Evolutionary conservation across 2,329 filamentous ascomycete species (phyloP).

Genomic region (Penicillium decumbens): DNA sequence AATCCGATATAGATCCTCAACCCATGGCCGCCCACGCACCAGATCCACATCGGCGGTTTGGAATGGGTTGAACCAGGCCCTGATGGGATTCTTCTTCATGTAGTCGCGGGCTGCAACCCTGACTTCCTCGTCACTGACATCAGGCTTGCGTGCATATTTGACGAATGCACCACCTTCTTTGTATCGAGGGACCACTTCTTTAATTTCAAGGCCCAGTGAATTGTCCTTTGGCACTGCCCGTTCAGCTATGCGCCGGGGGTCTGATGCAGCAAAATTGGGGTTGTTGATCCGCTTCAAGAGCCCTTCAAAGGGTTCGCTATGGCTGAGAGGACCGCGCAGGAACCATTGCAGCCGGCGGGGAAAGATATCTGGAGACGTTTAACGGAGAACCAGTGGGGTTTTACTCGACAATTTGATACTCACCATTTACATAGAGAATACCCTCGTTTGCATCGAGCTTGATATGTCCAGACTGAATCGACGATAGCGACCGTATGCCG

Average conservation of each 20-base stretch:
- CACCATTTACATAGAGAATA: slow-evolving; percentile 86
- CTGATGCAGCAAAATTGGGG: slow-evolving; percentile 50
- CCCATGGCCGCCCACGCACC: slow-evolving; percentile 83
- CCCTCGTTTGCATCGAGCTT: slow-evolving; percentile 69
- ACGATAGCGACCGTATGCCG: slow-evolving; percentile 45
- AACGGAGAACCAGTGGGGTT: neutral
- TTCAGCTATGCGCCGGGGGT: slow-evolving; percentile 53
- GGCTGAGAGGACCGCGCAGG: slow-evolving; percentile 49
- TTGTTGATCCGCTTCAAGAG: slow-evolving; percentile 51
- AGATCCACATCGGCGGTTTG: slow-evolving; percentile 64
- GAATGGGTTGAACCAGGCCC: slow-evolving; percentile 87
- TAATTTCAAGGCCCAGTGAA: slow-evolving; percentile 61
- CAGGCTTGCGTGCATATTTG: slow-evolving; percentile 63
- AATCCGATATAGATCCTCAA: slow-evolving; percentile 83
- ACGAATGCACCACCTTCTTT: slow-evolving; percentile 93
- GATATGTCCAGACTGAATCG: slow-evolving; percentile 74
- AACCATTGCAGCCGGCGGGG: slow-evolving; percentile 69
- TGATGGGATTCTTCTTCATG: slow-evolving; percentile 66
- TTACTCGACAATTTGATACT: slow-evolving; percentile 24
- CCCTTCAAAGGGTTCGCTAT: slow-evolving; percentile 45
- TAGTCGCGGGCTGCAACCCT: slow-evolving; percentile 59
- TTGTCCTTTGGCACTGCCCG: slow-evolving; percentile 58
- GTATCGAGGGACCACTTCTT: slow-evolving; percentile 74
- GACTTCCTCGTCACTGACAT: slow-evolving; percentile 50
- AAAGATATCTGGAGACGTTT: slow-evolving; percentile 62